These are phyloP conservation scores for Karstenula rhodostoma DNA, from an alignment of 2,329 filamentous ascomycete genomes.

Conservation along the genomic window DNA sequence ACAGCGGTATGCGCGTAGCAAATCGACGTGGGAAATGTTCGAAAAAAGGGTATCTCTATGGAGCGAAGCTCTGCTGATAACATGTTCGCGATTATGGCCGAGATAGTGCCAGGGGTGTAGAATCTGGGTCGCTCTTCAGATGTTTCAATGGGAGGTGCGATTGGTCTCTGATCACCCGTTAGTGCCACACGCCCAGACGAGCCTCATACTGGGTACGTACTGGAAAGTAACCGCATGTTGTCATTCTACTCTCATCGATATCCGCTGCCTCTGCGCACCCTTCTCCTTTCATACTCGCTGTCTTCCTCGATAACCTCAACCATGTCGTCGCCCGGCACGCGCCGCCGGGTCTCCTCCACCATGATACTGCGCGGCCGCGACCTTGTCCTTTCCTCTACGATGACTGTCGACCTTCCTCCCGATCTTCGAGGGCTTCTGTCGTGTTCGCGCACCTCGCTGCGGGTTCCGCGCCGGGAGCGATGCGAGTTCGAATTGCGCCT, in stretches of 20 bases:
- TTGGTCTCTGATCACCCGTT: not conserved
- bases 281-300: conserved; percentile 50
- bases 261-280: conserved; percentile 50
- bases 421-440: conserved; percentile 48
- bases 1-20: not conserved
- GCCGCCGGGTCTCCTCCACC: conserved; percentile 51
- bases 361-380: conserved; percentile 50
- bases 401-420: conserved; percentile 42
- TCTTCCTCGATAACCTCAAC: conserved; percentile 68
- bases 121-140: not conserved
- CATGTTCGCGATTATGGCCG: conserved; percentile 1
- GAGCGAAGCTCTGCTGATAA: not conserved
- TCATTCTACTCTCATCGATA: conserved; percentile 56
- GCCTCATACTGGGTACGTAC: not conserved
- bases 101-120: not conserved
- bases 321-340: conserved; percentile 61
- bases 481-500: conserved; percentile 40
- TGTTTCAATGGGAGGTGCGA: not conserved
- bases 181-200: not conserved
- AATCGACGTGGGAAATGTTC: conserved; percentile 10
- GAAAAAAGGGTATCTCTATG: conserved; percentile 3
- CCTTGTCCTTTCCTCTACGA: conserved; percentile 48
- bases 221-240: not conserved
- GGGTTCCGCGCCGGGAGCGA: conserved; percentile 34
- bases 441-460: conserved; percentile 42